Percentiles rank a stretch among this genome's conserved stretches.
Conservation (phyloP, 176 grass and related monocot species). For the Oryza glumipatula region DNA sequence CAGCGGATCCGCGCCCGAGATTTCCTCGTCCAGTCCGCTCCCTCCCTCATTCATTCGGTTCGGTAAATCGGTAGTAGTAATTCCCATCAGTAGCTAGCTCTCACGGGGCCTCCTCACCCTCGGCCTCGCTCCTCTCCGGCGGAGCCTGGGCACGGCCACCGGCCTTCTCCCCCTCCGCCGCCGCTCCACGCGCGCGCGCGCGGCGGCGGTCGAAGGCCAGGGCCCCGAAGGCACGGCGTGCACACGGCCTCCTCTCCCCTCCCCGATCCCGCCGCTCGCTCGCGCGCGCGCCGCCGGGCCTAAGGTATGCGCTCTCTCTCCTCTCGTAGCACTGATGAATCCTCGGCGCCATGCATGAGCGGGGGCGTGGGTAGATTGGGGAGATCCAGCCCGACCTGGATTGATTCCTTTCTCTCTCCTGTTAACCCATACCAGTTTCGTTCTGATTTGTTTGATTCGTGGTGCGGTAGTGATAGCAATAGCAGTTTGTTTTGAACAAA, state of each 20-base stretch:
- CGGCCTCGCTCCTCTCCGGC: too few relatives aligned
- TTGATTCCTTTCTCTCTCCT: not conserved
- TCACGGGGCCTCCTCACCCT: too few relatives aligned
- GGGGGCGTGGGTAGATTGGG: not conserved
- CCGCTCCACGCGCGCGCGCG: not conserved
- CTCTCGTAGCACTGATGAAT: not conserved
- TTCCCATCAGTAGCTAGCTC: too few relatives aligned
- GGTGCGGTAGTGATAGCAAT: not conserved
- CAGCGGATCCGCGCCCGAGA: too few relatives aligned
- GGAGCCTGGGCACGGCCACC: not conserved
- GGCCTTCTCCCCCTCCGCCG: not conserved
- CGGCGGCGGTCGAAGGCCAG: not conserved
- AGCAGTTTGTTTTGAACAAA: not conserved
- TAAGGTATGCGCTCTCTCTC: not conserved
- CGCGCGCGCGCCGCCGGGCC: not conserved
- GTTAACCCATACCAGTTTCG: not conserved
- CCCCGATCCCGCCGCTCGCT: not conserved
- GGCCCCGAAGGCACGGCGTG: not conserved
- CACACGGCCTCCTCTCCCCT: not conserved
- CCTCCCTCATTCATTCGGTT: too few relatives aligned
- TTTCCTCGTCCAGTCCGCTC: not conserved
- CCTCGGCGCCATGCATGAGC: not conserved
- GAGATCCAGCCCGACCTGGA: not conserved
- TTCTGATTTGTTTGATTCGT: not conserved
- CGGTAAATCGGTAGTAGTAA: too few relatives aligned